Conservation (phyloP, 441 rosid species). For the Melianthus villosus region DNA sequence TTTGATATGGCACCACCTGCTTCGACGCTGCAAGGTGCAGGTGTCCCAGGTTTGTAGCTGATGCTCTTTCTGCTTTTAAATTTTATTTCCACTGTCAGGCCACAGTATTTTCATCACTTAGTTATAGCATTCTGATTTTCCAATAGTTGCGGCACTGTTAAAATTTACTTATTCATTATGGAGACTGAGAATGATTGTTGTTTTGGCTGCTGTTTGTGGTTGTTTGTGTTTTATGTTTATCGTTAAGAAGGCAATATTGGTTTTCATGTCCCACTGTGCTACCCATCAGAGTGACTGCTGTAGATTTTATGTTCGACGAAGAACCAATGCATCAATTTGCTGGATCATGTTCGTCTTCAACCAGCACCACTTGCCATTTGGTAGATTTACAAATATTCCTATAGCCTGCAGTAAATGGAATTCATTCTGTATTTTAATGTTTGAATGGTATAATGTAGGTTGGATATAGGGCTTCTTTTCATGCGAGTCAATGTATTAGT, state of each 20-base stretch:
- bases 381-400: conserved; percentile 15
- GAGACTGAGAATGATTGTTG: conserved; percentile 17
- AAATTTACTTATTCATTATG: conserved; percentile 4
- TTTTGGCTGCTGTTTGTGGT: conserved; percentile 20
- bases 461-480: conserved; percentile 10
- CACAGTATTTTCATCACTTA: not conserved
- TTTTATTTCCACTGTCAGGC: not conserved
- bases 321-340: conserved; percentile 11
- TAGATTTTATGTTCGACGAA: conserved; percentile 13
- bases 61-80: not conserved
- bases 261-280: conserved; percentile 17
- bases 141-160: conserved; percentile 4
- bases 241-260: conserved; percentile 22
- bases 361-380: conserved; percentile 16
- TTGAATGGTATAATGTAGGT: conserved; percentile 13
- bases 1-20: conserved; percentile 20
- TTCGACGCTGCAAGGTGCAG: conserved; percentile 9
- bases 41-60: conserved; percentile 14
- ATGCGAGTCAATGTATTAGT: conserved; percentile 1
- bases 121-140: not conserved
- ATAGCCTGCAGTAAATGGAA: conserved; percentile 15
- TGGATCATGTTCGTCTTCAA: conserved; percentile 18
- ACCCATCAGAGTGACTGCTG: conserved; percentile 13
- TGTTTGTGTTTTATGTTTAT: conserved; percentile 18
- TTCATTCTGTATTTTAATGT: conserved; percentile 11